Conservation (phyloP, 306 rosid genomes). For the Prunus padus region DNA sequence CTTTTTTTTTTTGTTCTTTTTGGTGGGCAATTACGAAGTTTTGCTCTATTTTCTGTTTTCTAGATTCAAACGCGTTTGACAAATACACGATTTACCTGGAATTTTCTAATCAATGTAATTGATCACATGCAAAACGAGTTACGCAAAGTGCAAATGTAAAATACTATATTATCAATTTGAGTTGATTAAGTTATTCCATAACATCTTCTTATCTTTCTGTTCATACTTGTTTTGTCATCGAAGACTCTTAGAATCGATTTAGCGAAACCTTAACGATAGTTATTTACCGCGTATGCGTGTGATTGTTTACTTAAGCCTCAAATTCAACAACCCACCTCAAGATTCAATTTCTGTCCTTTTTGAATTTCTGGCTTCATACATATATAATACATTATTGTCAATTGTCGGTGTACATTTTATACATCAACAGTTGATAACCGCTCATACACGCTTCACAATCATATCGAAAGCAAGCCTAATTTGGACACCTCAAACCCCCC, state of each 20-base stretch:
- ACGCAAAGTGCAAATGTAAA: neutral
- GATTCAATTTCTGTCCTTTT: neutral
- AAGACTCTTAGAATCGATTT: too few relatives aligned
- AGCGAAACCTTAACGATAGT: too few relatives aligned
- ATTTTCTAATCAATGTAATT: too few relatives aligned
- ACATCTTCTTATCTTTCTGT: neutral
- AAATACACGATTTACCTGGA: neutral
- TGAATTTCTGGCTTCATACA: too few relatives aligned
- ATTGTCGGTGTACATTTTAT: neutral
- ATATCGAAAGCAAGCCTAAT: neutral
- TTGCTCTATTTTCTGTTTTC: neutral
- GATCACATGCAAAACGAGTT: constrained; percentile 12
- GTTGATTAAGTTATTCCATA: neutral
- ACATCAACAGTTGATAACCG: neutral
- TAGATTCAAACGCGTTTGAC: neutral
- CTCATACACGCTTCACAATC: neutral
- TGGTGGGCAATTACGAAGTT: too few relatives aligned
- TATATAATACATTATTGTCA: too few relatives aligned
- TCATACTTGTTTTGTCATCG: neutral
- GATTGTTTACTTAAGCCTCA: neutral
- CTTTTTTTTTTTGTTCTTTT: too few relatives aligned
- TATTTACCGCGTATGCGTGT: too few relatives aligned
- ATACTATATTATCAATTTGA: neutral
- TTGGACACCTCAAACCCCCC: neutral
- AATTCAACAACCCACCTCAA: neutral